Evolutionary conservation across 148 eudicot genomes (phyloP).

Genomic region (Silene conica): DNA sequence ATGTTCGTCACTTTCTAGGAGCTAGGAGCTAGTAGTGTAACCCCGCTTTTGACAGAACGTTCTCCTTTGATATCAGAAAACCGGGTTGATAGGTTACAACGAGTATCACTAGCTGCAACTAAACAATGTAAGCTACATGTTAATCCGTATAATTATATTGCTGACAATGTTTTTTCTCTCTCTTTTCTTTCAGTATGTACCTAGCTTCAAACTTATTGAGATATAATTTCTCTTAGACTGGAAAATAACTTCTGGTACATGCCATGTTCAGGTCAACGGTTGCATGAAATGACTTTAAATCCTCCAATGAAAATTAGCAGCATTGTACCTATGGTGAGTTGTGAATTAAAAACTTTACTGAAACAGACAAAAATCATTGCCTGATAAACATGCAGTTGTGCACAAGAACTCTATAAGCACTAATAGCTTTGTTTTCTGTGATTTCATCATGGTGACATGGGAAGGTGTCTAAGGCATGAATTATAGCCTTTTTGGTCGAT

Average conservation of each 20-base stretch:
- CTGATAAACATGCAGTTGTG: not conserved
- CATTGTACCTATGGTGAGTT: slow-evolving; percentile 66
- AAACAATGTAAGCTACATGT: slow-evolving; percentile 62
- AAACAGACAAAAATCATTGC: not conserved
- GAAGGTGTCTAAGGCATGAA: too few relatives aligned
- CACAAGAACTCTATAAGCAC: not conserved
- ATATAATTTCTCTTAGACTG: not conserved
- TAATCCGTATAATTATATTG: not conserved
- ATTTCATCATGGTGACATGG: too few relatives aligned
- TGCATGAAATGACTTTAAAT: slow-evolving; percentile 81
- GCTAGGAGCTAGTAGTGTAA: slow-evolving; percentile 82
- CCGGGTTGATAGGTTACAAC: slow-evolving; percentile 78
- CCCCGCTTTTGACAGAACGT: slow-evolving; percentile 84
- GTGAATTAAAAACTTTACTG: slow-evolving; percentile 9
- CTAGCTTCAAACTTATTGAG: not conserved
- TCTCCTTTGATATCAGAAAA: slow-evolving; percentile 82
- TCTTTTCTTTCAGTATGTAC: not conserved
- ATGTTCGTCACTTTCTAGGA: slow-evolving; percentile 41
- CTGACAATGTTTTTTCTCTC: not conserved
- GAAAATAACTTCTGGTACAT: not conserved
- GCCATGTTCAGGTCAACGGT: slow-evolving; percentile 63
- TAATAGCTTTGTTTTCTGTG: not conserved
- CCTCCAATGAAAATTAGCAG: slow-evolving; percentile 52
- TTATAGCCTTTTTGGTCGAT: too few relatives aligned
- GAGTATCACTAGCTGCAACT: slow-evolving; percentile 75